A percentile compares a stretch with the other conserved stretches of the same genome.
Evolutionary conservation across 495 filamentous ascomycete species (phyloP).

Genomic region (Tuber calosporum): DNA sequence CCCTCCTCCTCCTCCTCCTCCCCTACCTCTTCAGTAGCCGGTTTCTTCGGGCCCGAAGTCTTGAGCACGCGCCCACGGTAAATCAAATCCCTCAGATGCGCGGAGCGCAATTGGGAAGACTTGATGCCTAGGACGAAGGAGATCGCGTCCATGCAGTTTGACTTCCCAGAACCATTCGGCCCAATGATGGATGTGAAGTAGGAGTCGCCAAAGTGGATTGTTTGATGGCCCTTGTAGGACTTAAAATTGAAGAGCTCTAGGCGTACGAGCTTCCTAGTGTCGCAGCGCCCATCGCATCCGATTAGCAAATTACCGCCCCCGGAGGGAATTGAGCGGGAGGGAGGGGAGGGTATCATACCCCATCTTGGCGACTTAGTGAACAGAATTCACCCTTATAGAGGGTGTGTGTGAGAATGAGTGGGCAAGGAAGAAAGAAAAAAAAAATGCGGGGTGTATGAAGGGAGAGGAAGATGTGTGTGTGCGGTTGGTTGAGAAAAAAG

Average conservation of each 20-base stretch:
- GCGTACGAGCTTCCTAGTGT: conserved; percentile 70
- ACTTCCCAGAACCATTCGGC: conserved; percentile 98
- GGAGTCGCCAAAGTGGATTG: conserved; percentile 89
- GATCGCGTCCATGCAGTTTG: conserved; percentile 99
- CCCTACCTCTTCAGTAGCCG: conserved; percentile 46
- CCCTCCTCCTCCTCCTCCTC: conserved; percentile 48
- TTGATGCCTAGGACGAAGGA: conserved; percentile 99
- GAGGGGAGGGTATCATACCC: background rate
- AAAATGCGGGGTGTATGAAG: background rate
- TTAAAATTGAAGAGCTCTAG: conserved; percentile 99
- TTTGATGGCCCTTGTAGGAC: conserved; percentile 94
- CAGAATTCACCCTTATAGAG: background rate
- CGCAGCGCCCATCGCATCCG: conserved; percentile 2
- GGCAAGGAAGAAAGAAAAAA: background rate
- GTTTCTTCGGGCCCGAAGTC: conserved; percentile 53
- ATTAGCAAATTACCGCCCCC: background rate
- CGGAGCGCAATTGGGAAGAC: conserved; percentile 88
- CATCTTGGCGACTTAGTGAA: background rate
- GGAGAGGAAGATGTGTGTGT: background rate
- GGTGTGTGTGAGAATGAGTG: background rate
- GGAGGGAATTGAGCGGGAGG: background rate
- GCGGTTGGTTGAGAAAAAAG: conserved; percentile 5
- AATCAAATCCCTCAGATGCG: conserved; percentile 89
- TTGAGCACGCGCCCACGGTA: conserved; percentile 92
- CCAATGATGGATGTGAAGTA: conserved; percentile 99